Base-by-base conservation (phyloP, 2,329 filamentous ascomycete genomes). In the Exophiala sp. region DNA sequence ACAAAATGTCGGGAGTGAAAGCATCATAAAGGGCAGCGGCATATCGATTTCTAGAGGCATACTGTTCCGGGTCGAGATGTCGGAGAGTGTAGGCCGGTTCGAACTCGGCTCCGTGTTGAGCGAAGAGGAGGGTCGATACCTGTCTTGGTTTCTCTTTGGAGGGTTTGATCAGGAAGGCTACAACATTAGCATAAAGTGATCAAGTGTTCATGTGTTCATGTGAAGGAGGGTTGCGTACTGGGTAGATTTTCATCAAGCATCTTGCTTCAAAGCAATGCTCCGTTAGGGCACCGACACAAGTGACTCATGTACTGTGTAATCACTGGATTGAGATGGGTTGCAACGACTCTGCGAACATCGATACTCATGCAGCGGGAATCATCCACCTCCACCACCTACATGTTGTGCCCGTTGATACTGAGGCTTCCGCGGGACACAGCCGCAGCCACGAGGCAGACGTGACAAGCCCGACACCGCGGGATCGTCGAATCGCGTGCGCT, bases 171-270 rank as follows among this genome's bases (percentile, higher is more conserved):
- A 79, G 81, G 70, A 82, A 82, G 46, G 77, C 77, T 79, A 57
- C 14, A 30, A 49, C 46, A 43, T 59, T 44, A 59, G 52, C 47
- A 52, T 2, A n/a, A 14, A n/a, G 16, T 5, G 7, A 43, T 39
- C 27, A 21, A 13, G 46, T 35, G 27, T 41, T 16, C 9, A 39
- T 60, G 62, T 59, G 3, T 63, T 16, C 24, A 5, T 5, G 24
- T 5, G 5, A 37, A 6, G 14, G 34, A 19, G 2, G 13, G 1
- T 19, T 19, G 59, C 65, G 56, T 61, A 79, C 77, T 88, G 48
- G 90, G 90, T n/a, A 96, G 80, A 68, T 90, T 95, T 67, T 94
- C 88, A 81, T 95, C 89, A 62, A 95, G 79, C 89, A 95, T 95
- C 10, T 50, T 46, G 19, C 29, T 32, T 32, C 29, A 32, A 32